Base-by-base conservation (phyloP, 768 basidiomycete species). In the Ramaria sp. region DNA sequence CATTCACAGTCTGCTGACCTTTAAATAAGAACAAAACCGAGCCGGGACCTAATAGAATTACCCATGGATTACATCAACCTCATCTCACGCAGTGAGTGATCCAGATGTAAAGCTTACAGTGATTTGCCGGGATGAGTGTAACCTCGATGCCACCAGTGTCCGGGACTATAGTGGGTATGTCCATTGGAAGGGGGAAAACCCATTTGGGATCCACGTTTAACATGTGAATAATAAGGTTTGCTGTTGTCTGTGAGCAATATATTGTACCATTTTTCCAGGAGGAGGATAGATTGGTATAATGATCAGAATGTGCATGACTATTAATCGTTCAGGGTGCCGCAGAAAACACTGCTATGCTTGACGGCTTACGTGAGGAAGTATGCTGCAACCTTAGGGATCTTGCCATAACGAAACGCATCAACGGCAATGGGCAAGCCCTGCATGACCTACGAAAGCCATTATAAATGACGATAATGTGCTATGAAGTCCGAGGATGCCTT, bases 391-490 rank as follows among this genome's bases (percentile, higher is more conserved):
- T 82, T 83, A 5, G 94, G 93, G 50, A 99, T 93, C 27, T 77
- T 75, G 6, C 95, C 96, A 67, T 97, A 99, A 38, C 86, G 81
- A 70, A 99, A 99, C 1, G 94, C 96, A 66, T 99, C 96, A 0
- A 99, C 96, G 15, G 95, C 92, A 24, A 99, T 88, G 9, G 94
- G 92, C 93, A 98, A 96, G 1, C 96, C 95, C 63, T 91, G 88
- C 62, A 98, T 67, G 22, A 76, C 71, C 69, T 71, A 54, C 10
- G 34, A 43, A 43, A 43, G 11, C 2, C 42, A 22, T 43, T 22
- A 43, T n/a, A 43, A 17, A 3, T 17, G 30, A 24, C 7, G 20
- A 43, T 22, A 43, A 22, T 19, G 34, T 2, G 42, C 7, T n/a
- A 19, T 43, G 7, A 17, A 12, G 20, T 22, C 20, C 17, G 9